Percentiles rank a stretch among this genome's conserved stretches.
These are phyloP conservation scores for Aegilops tauschii DNA, from an alignment of 176 grass and related monocot genomes.

Conservation along the genomic window DNA sequence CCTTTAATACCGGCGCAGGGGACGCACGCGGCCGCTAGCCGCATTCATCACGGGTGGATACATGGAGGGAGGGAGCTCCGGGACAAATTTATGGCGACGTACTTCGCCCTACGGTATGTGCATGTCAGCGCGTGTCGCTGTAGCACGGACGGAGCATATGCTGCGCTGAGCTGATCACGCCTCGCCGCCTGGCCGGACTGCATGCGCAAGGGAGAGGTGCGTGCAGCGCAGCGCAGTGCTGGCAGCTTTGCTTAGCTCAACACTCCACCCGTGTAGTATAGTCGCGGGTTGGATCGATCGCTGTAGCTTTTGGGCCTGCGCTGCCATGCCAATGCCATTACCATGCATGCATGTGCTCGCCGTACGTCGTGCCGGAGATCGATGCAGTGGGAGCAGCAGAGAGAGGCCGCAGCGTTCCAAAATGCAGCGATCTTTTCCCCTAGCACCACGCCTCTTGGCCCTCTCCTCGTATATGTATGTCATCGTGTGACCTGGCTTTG, in stretches of 20 bases:
- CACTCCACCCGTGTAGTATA: neutral
- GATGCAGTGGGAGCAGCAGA: neutral
- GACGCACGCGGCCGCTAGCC: neutral
- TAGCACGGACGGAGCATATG: neutral
- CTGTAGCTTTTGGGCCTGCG: neutral
- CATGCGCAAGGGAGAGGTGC: neutral
- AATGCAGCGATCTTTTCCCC: neutral
- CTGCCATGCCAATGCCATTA: neutral
- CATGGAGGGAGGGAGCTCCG: neutral
- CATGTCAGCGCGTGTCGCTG: neutral
- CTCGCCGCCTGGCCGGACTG: neutral
- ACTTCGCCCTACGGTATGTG: neutral
- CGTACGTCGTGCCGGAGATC: too few species aligned
- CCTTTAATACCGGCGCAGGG: neutral
- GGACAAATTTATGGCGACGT: neutral
- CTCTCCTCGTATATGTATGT: neutral
- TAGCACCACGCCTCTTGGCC: too few species aligned
- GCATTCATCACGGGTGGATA: slow-evolving; percentile 16
- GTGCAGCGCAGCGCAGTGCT: neutral
- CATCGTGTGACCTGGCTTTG: neutral
- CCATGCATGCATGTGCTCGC: neutral
- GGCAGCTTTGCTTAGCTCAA: neutral
- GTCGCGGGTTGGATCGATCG: neutral
- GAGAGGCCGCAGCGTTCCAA: neutral
- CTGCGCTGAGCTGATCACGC: neutral